Percentiles rank a stretch among this genome's conserved stretches.
Evolutionary conservation across 2,329 filamentous ascomycete genomes (phyloP).

Genomic region (Alternaria hordeiaustralica): DNA sequence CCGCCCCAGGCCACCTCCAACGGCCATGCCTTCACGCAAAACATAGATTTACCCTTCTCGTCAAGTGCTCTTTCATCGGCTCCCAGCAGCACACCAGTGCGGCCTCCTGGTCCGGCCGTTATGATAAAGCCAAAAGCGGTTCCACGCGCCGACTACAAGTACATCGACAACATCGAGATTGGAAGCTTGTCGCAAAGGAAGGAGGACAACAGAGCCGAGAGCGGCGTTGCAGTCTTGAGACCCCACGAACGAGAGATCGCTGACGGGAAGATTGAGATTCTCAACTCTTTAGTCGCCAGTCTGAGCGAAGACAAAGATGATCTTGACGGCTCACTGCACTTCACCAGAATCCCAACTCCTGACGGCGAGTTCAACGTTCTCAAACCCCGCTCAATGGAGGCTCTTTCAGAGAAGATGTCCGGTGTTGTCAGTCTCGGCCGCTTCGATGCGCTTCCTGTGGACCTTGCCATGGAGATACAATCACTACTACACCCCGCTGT

Average conservation of each 20-base stretch:
- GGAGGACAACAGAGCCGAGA: constrained; percentile 59
- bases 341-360: constrained; percentile 58
- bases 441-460: constrained; percentile 74
- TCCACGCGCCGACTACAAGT: constrained; percentile 50
- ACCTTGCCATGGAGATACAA: constrained; percentile 76
- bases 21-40: constrained; percentile 18
- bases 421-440: constrained; percentile 74
- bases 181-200: constrained; percentile 58
- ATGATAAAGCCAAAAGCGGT: constrained; percentile 56
- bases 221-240: constrained; percentile 65
- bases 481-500: constrained; percentile 79
- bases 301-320: constrained; percentile 81
- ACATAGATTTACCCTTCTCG: constrained; percentile 19
- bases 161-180: constrained; percentile 46
- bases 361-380: constrained; percentile 71
- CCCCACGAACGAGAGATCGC: constrained; percentile 83
- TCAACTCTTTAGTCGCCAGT: constrained; percentile 72
- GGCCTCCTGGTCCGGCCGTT: constrained; percentile 51
- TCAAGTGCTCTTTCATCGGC: constrained; percentile 22
- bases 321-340: constrained; percentile 65
- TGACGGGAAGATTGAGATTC: constrained; percentile 72
- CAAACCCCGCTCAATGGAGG: constrained; percentile 70
- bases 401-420: constrained; percentile 74
- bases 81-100: constrained; percentile 22
- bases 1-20: constrained; percentile 19